Conservation (phyloP, 1,139 yeast genomes). For the Meyerozyma carpophila region DNA sequence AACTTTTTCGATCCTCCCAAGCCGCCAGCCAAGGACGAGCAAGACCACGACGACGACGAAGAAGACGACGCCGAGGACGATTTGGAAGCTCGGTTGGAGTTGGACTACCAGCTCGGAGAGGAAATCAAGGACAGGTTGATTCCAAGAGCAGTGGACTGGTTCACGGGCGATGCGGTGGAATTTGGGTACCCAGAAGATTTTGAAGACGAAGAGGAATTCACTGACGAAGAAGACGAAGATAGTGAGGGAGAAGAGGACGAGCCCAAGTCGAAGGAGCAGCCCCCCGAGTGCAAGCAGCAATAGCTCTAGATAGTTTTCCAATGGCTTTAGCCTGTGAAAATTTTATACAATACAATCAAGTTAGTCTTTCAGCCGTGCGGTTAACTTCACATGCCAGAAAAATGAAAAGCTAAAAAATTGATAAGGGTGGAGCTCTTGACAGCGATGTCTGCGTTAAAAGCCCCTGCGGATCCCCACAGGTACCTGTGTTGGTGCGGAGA, state of each 20-base stretch:
- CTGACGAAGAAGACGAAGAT: slow-evolving; percentile 38
- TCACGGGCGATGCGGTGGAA: slow-evolving; percentile 91
- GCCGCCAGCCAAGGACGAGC: slow-evolving; percentile 51
- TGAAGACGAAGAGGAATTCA: slow-evolving; percentile 46
- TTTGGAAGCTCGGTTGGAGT: slow-evolving; percentile 77
- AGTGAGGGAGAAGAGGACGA: slow-evolving; percentile 46
- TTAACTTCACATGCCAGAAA: too few species aligned
- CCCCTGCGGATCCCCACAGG: too few species aligned
- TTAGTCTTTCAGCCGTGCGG: too few species aligned
- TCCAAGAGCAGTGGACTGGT: slow-evolving; percentile 97
- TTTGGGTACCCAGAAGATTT: slow-evolving; percentile 43
- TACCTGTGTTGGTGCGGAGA: too few species aligned
- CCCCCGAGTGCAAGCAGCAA: slow-evolving; percentile 86
- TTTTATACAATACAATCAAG: too few species aligned
- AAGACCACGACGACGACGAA: slow-evolving; percentile 33
- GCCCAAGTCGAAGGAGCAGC: slow-evolving; percentile 46
- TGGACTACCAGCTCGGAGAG: slow-evolving; percentile 95
- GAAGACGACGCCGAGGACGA: slow-evolving; percentile 69
- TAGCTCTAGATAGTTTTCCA: slow-evolving; percentile 9
- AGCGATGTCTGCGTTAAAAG: too few species aligned
- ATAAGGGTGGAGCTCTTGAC: too few species aligned
- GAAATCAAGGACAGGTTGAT: slow-evolving; percentile 92
- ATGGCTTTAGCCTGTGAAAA: too few species aligned
- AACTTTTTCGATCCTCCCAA: slow-evolving; percentile 93
- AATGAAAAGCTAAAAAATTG: too few species aligned